Base-by-base conservation (phyloP, 2,329 filamentous ascomycete species). In the Fusarium albosuccineum region DNA sequence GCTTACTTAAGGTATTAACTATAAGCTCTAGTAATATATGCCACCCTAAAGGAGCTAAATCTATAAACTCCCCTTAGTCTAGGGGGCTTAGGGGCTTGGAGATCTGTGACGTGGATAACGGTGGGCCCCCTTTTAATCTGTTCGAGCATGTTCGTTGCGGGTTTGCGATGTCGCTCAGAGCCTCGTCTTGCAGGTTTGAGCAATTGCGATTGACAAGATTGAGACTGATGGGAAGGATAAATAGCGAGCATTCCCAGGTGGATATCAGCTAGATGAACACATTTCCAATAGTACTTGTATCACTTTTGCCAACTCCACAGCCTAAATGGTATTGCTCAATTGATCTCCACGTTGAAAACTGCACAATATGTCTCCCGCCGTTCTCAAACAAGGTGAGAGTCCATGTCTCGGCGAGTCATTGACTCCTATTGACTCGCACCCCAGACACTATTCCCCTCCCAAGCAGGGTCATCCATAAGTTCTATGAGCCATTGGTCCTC, bases 401-500 rank as follows among this genome's bases (percentile, higher is more conserved):
- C n/a, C 1, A 8, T 11, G 8, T 29, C 16, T 2, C 22, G 27
- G 13, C 11, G 14, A 10, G 10, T 3, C 3, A 26, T 29, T 26
- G 6, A 39, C 1, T 10, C 5, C 34, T 0, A 6, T 16, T 37
- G 22, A 39, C 10, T 17, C 16, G 3, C 7, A 9, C 5, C 16
- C 3, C 13, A 62, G 65, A 57, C 5, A 39, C 26, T 1, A 39
- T 60, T 6, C 42, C 52, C 0, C 30, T 66, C 33, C 40, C 13
- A 14, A 44, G 36, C 14, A 37, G 8, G 8, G 37, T 37, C 3
- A 39, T 52, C 1, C 56, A 63, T 13, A 66, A 58, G 13, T 67
- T 67, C 41, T 63, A 60, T 9, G 65, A 67, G 26, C 62, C 59
- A 7, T 7, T 57, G 3, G 58, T 66, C 2, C 51, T 67, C 9